phyloP scores from a whole-genome alignment of 768 basidiomycete species.

The Tylopilus felleus region DNA sequence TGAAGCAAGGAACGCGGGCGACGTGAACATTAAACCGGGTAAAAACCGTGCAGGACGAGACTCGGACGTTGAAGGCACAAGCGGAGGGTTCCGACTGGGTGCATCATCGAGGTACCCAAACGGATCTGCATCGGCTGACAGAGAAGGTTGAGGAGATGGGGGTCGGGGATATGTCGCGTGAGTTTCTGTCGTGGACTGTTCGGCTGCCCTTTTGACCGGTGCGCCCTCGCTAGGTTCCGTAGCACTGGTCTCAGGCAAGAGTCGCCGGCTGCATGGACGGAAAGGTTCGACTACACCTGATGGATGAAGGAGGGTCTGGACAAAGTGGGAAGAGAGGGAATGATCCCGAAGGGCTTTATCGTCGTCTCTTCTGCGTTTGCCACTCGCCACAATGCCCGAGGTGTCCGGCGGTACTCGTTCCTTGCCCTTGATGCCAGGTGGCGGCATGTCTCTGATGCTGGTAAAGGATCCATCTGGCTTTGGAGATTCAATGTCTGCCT shows the following conservation, averaged over 20 bases:
- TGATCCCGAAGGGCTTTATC: slow-evolving; percentile 51
- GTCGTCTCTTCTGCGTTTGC: slow-evolving; percentile 57
- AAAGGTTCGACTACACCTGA: slow-evolving; percentile 5
- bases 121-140: slow-evolving; percentile 41
- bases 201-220: not conserved
- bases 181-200: not conserved
- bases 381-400: slow-evolving; percentile 20
- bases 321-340: slow-evolving; percentile 50
- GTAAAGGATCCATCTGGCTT: slow-evolving; percentile 52
- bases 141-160: not conserved
- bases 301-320: slow-evolving; percentile 47
- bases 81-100: slow-evolving; percentile 28
- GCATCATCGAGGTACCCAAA: slow-evolving; percentile 56
- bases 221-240: not conserved
- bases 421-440: slow-evolving; percentile 56
- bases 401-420: slow-evolving; percentile 19
- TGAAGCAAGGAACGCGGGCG: slow-evolving; percentile 32
- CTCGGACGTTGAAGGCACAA: slow-evolving; percentile 23
- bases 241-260: not conserved
- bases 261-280: slow-evolving; percentile 22
- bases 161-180: not conserved
- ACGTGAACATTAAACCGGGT: slow-evolving; percentile 35
- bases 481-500: slow-evolving; percentile 66
- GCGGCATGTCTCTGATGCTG: slow-evolving; percentile 54
- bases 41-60: slow-evolving; percentile 19